A percentile compares a stretch with the other conserved stretches of the same genome.
Evolutionary conservation across 2,329 filamentous ascomycete genomes (phyloP).

Genomic region (Ceratocystis lukuohia): DNA sequence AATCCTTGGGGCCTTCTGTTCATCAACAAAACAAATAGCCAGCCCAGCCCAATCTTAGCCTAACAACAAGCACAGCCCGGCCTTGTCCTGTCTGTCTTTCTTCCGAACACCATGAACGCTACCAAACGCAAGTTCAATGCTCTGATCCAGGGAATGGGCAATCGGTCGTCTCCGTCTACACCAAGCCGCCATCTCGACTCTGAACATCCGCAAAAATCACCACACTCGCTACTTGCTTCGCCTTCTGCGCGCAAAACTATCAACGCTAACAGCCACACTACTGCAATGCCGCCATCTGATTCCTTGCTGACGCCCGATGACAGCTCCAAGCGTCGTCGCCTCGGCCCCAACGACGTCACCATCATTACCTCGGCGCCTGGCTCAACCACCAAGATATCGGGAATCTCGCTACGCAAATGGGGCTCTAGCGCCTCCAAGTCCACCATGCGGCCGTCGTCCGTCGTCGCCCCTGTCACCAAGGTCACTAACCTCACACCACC

Average conservation of each 20-base stretch:
- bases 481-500: conserved; percentile 22
- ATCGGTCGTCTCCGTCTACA: conserved; percentile 17
- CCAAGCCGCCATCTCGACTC: conserved; percentile 22
- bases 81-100: background rate
- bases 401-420: conserved; percentile 32
- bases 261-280: background rate
- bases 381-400: conserved; percentile 27
- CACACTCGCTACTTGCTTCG: background rate
- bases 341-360: conserved; percentile 33
- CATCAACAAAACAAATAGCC: background rate
- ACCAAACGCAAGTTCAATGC: conserved; percentile 77
- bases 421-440: conserved; percentile 22
- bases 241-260: conserved; percentile 18
- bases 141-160: conserved; percentile 54
- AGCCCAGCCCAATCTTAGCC: background rate
- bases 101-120: conserved; percentile 44
- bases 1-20: conserved; percentile 14
- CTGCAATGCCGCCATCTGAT: background rate
- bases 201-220: conserved; percentile 21
- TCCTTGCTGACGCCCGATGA: conserved; percentile 22
- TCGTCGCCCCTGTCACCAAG: conserved; percentile 1
- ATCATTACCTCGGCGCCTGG: conserved; percentile 22
- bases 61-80: background rate
- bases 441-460: background rate
- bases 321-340: conserved; percentile 36